Base-by-base conservation (phyloP, 768 basidiomycete genomes). In the Pisolithus microcarpus region DNA sequence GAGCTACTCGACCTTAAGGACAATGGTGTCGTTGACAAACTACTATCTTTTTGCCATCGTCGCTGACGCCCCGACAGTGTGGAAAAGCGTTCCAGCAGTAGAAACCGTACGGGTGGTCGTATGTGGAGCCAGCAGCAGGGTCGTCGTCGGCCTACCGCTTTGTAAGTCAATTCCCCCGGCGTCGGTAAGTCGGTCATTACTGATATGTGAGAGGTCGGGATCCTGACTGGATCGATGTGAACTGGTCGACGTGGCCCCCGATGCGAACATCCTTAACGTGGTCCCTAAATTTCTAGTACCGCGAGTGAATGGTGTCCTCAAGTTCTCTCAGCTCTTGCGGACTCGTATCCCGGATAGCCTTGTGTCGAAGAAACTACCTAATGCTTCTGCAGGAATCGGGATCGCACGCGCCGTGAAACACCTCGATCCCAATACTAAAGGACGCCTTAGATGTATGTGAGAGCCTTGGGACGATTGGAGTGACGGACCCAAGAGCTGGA, bases 81-180 rank as follows among this genome's bases (percentile, higher is more conserved):
- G 77, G 77, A 59, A 59, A 15, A 56, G 55, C 2, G 46, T 75
- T 6, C 57, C 59, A 0, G 65, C 57, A 1, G 31, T 65, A 7
- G 56, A 62, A 1, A 57, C 51, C 0, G 55, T 69, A 8, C 66
- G 60, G 50, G 52, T 65, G 34, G 59, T 79, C 13, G 58, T 80
- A 7, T 65, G 69, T 36, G 68, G 75, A 37, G 59, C 67, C 3
- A 74, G 63, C 46, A 77, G 75, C 53, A 70, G 80, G 15, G 45
- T 72, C 0, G 76, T 80, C 50, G 72, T 81, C 5, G 79, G 79
- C 0, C 60, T 71, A 23, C 76, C 77, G 1, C 46, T 75, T 1
- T 79, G 79, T 77, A 24, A 8, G 9, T 31, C 16, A 7, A 23
- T 26, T 19, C 3, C 19, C n/a, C 26, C 39, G 4, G 38, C 36